Conservation (phyloP, 495 filamentous ascomycete genomes). For the Tuber calosporum region DNA sequence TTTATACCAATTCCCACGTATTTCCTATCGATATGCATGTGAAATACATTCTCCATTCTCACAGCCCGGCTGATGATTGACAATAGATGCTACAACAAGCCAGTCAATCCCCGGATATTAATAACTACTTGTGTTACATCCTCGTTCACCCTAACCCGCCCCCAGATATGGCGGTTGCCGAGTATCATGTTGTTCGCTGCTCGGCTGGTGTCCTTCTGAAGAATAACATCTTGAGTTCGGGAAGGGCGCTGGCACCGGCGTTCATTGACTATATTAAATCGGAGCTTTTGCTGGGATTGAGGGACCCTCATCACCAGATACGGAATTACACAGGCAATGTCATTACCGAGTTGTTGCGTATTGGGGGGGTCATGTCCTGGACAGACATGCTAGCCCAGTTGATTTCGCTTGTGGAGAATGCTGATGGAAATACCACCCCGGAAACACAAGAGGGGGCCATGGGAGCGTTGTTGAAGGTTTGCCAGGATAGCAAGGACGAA, state of each 20-base stretch:
- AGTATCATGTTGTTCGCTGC: constrained; percentile 70
- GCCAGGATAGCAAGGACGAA: constrained; percentile 85
- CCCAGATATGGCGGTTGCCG: constrained; percentile 48
- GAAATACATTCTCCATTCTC: constrained; percentile 17
- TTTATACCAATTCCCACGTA: not conserved
- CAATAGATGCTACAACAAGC: constrained; percentile 87
- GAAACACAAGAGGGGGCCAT: constrained; percentile 87
- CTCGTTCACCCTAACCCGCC: constrained; percentile 60
- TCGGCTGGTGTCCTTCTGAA: constrained; percentile 91
- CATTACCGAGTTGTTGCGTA: constrained; percentile 84
- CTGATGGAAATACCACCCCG: constrained; percentile 53
- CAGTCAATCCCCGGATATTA: constrained; percentile 73
- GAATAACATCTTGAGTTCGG: constrained; percentile 70
- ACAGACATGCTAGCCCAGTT: constrained; percentile 80
- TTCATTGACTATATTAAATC: constrained; percentile 70
- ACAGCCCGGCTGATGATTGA: constrained; percentile 31
- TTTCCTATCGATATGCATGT: constrained; percentile 5
- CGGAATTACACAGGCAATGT: constrained; percentile 85
- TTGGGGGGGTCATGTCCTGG: constrained; percentile 83
- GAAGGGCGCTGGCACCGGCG: constrained; percentile 60
- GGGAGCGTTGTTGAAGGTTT: constrained; percentile 86
- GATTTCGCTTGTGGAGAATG: constrained; percentile 58
- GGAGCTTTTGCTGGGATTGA: constrained; percentile 66
- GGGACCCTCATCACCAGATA: constrained; percentile 74
- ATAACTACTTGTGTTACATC: constrained; percentile 92